phyloP scores from a whole-genome alignment of 208 protist species.

The Leishmania gerbilli region DNA sequence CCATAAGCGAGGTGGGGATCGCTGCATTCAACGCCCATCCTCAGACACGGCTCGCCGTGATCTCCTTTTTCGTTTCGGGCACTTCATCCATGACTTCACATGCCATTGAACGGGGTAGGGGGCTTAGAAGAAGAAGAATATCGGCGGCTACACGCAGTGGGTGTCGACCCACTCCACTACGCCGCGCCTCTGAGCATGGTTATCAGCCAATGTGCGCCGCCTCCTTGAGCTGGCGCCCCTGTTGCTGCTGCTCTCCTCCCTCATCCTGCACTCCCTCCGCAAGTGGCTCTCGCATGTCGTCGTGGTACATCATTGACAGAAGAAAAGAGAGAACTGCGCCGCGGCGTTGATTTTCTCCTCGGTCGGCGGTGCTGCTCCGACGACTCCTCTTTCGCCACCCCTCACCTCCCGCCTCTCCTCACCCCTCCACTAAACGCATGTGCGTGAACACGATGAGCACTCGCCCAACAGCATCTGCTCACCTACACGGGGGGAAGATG shows the following conservation, averaged over 20 bases:
- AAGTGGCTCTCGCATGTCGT: neutral
- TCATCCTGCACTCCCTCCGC: too few species aligned
- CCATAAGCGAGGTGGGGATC: neutral
- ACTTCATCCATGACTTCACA: neutral
- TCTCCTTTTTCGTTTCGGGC: neutral
- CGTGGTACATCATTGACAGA: neutral
- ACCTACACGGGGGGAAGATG: neutral
- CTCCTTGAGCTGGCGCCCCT: too few species aligned
- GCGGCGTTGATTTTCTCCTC: neutral
- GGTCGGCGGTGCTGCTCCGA: neutral
- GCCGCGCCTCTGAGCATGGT: neutral
- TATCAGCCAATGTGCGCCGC: too few species aligned
- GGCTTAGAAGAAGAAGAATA: neutral
- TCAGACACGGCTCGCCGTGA: neutral
- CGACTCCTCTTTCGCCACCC: neutral
- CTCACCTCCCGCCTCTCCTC: too few species aligned
- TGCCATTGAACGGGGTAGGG: neutral
- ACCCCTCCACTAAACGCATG: neutral
- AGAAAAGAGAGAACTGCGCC: neutral
- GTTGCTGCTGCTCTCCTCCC: too few species aligned
- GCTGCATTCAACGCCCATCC: neutral
- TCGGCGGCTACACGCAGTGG: neutral
- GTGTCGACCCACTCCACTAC: neutral
- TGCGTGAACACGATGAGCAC: neutral
- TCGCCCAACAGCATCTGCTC: neutral